A percentile compares a stretch with the other conserved stretches of the same genome.
These are phyloP conservation scores for Chaetomium fimeti DNA, from an alignment of 495 filamentous ascomycete species.

Conservation along the genomic window DNA sequence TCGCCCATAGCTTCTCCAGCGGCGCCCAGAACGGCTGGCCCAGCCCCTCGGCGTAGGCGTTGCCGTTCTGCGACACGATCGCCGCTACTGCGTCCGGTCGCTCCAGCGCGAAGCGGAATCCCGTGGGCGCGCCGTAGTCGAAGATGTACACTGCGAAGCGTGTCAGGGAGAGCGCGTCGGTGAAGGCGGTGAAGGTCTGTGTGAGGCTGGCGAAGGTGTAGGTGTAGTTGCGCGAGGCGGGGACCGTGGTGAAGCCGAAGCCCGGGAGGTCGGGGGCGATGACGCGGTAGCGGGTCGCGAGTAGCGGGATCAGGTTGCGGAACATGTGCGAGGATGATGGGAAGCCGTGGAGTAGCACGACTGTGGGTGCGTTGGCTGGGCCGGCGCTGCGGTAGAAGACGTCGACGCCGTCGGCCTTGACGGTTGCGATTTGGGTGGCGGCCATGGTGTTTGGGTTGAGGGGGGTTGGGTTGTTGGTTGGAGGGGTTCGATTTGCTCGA, in stretches of 20 bases:
- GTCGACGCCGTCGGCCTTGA: constrained; percentile 44
- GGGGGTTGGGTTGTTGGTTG: background rate
- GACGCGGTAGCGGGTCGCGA: constrained; percentile 53
- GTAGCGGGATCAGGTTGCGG: constrained; percentile 59
- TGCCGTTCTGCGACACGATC: constrained; percentile 63
- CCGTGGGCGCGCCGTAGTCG: constrained; percentile 64
- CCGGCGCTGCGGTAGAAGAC: constrained; percentile 58
- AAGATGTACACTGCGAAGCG: constrained; percentile 62
- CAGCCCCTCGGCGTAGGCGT: constrained; percentile 61
- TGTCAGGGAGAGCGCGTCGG: constrained; percentile 45
- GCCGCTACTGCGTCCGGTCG: constrained; percentile 49
- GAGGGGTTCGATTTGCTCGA: background rate
- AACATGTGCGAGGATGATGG: constrained; percentile 63
- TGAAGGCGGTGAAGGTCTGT: constrained; percentile 48
- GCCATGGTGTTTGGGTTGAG: constrained; percentile 8
- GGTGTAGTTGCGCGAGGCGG: constrained; percentile 45
- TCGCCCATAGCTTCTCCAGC: constrained; percentile 50
- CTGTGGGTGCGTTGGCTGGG: constrained; percentile 40
- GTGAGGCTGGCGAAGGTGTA: constrained; percentile 55
- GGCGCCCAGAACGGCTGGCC: constrained; percentile 55
- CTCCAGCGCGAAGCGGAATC: constrained; percentile 53
- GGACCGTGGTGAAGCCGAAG: constrained; percentile 57
- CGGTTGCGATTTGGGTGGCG: constrained; percentile 10
- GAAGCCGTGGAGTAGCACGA: constrained; percentile 65
- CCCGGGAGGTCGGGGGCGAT: constrained; percentile 62